Percentiles rank a stretch among this genome's conserved stretches.
Conservation (phyloP, 2,329 filamentous ascomycete genomes). For the Cryphonectria carpinicola region DNA sequence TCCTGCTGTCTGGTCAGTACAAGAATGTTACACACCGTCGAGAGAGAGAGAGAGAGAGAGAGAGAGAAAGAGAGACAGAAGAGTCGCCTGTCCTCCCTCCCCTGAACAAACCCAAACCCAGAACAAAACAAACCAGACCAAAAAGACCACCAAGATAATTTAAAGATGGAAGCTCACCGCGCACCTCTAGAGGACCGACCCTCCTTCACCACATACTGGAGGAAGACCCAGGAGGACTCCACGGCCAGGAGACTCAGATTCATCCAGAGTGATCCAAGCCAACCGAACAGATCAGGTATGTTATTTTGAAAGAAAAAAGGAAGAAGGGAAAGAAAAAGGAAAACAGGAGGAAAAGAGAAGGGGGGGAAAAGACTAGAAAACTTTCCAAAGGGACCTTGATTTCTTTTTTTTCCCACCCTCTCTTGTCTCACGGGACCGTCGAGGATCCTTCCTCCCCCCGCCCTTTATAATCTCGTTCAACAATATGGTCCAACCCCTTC, state of each 20-base stretch:
- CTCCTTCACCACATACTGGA: conserved; percentile 55
- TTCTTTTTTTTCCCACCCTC: neutral
- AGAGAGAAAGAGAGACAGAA: too few species aligned
- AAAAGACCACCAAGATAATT: neutral
- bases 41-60: neutral
- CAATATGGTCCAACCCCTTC: neutral
- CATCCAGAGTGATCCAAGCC: conserved; percentile 38
- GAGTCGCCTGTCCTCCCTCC: neutral
- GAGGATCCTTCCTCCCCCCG: conserved; percentile 12
- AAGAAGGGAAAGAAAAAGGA: neutral
- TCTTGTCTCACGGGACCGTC: conserved; percentile 6
- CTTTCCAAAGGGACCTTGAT: neutral
- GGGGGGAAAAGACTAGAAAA: neutral
- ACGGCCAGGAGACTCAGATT: conserved; percentile 42
- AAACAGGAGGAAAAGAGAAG: neutral
- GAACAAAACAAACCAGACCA: too few species aligned
- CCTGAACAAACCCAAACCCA: neutral
- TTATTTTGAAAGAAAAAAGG: neutral
- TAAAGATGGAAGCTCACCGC: neutral
- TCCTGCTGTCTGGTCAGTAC: neutral
- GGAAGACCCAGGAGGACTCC: conserved; percentile 45
- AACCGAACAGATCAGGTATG: conserved; percentile 34
- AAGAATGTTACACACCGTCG: neutral
- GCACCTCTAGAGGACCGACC: conserved; percentile 38
- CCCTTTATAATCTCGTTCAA: conserved; percentile 2